Conservation (phyloP, 306 rosid genomes). For the Pterocarpus macrocarpus region DNA sequence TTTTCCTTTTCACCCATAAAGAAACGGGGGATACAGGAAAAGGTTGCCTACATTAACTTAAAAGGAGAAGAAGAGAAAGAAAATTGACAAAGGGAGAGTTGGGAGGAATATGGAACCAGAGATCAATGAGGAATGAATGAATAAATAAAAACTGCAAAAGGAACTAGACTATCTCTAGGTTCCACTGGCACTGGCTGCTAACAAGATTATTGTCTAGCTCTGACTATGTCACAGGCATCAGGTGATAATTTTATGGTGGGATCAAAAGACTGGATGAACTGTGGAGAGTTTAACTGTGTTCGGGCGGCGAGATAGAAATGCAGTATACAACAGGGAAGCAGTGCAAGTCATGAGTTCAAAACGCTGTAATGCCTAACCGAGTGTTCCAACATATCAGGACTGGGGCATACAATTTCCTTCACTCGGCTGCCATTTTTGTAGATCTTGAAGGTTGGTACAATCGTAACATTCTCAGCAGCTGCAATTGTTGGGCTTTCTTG, state of each 20-base stretch:
- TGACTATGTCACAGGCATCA: constrained; percentile 65
- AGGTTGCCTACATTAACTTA: constrained; percentile 49
- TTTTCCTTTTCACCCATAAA: constrained; percentile 20
- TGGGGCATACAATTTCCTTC: constrained; percentile 91
- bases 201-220: constrained; percentile 66
- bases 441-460: constrained; percentile 96
- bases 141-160: constrained; percentile 73
- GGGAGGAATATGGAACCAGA: constrained; percentile 69
- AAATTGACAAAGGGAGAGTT: constrained; percentile 49
- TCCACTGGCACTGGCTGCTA: constrained; percentile 67
- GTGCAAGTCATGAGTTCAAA: constrained; percentile 57
- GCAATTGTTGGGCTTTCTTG: constrained; percentile 70
- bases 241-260: constrained; percentile 59
- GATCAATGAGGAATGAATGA: constrained; percentile 93
- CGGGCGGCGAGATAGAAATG: constrained; percentile 41
- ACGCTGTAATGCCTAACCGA: constrained; percentile 91
- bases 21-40: constrained; percentile 53
- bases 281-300: constrained; percentile 48
- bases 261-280: constrained; percentile 55
- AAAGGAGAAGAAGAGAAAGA: constrained; percentile 15
- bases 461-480: constrained; percentile 74
- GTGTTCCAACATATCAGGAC: constrained; percentile 86
- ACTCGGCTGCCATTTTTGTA: constrained; percentile 85
- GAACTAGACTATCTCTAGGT: constrained; percentile 73
- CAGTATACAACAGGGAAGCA: constrained; percentile 45